Evolutionary conservation across 2,329 filamentous ascomycete genomes (phyloP).

Genomic region (Cadophora sp.): DNA sequence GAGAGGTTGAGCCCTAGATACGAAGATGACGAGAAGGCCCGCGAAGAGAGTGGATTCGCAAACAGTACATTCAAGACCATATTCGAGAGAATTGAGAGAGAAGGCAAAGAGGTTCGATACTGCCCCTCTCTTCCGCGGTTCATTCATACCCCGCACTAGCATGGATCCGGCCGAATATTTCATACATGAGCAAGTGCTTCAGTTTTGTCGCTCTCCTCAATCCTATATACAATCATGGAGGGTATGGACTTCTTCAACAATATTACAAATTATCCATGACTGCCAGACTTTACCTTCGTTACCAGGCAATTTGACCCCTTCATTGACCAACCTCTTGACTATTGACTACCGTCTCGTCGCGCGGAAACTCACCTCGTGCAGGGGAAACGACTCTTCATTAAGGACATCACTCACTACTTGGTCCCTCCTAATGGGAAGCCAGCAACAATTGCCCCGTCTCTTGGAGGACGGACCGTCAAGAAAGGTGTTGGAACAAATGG

Average conservation of each 20-base stretch:
- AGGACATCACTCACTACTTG: slow-evolving; percentile 95
- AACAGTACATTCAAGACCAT: slow-evolving; percentile 78
- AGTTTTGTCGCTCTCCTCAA: neutral
- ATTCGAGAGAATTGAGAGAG: slow-evolving; percentile 75
- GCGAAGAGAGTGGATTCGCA: slow-evolving; percentile 68
- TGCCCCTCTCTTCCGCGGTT: slow-evolving; percentile 16
- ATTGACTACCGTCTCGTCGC: slow-evolving; percentile 1
- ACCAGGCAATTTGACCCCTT: neutral
- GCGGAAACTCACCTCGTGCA: slow-evolving; percentile 55
- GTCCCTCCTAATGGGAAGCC: slow-evolving; percentile 75
- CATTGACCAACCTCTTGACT: neutral
- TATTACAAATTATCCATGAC: slow-evolving; percentile 12
- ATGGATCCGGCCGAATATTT: neutral
- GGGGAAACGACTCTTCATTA: slow-evolving; percentile 96
- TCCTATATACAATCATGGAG: neutral
- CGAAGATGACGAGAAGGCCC: slow-evolving; percentile 65
- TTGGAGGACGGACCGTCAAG: slow-evolving; percentile 49
- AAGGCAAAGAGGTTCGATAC: slow-evolving; percentile 65
- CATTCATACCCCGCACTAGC: slow-evolving; percentile 6
- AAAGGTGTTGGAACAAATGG: slow-evolving; percentile 44
- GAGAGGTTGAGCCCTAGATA: slow-evolving; percentile 85
- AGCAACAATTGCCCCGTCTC: slow-evolving; percentile 78
- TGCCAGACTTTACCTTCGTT: neutral
- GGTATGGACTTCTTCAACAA: neutral
- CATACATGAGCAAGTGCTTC: slow-evolving; percentile 10